phyloP scores from a whole-genome alignment of 495 filamentous ascomycete genomes.

The Parathielavia hyrcaniae region DNA sequence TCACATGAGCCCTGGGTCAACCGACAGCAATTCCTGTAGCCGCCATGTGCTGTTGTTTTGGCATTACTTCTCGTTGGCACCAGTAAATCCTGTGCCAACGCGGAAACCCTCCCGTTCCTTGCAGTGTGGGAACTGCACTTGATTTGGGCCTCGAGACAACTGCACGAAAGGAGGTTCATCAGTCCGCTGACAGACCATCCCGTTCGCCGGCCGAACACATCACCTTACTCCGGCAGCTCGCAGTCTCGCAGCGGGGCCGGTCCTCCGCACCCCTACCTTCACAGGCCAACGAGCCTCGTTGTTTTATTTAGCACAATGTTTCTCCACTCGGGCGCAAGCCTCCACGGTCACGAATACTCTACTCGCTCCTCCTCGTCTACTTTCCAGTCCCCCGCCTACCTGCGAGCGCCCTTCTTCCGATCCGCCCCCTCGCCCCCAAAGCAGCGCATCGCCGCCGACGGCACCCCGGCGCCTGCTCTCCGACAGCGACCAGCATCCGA shows the following conservation, averaged over 20 bases:
- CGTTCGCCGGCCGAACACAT: background rate
- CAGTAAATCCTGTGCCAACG: background rate
- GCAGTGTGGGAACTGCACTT: background rate
- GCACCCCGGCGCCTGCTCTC: slow-evolving; percentile 15
- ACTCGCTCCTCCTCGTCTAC: slow-evolving; percentile 36
- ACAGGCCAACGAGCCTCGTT: background rate
- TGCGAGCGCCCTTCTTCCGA: slow-evolving; percentile 41
- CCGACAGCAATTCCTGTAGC: background rate
- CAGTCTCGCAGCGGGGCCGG: slow-evolving; percentile 12
- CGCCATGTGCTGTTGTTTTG: background rate
- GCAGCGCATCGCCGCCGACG: slow-evolving; percentile 16
- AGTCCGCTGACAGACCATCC: background rate
- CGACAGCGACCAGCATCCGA: slow-evolving; percentile 30
- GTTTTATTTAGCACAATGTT: slow-evolving; percentile 34
- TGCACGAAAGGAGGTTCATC: background rate
- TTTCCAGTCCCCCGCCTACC: slow-evolving; percentile 27
- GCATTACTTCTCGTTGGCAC: background rate
- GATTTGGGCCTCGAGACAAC: background rate
- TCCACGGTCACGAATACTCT: slow-evolving; percentile 54
- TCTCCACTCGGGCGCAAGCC: slow-evolving; percentile 44
- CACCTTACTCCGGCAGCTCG: background rate
- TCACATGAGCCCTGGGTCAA: background rate
- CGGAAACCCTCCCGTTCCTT: background rate
- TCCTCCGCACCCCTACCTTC: slow-evolving; percentile 5
- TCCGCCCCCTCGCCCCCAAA: slow-evolving; percentile 37